Conservation (phyloP, 371 early-diverging fungal genomes). For the Apophysomyces sp. region DNA sequence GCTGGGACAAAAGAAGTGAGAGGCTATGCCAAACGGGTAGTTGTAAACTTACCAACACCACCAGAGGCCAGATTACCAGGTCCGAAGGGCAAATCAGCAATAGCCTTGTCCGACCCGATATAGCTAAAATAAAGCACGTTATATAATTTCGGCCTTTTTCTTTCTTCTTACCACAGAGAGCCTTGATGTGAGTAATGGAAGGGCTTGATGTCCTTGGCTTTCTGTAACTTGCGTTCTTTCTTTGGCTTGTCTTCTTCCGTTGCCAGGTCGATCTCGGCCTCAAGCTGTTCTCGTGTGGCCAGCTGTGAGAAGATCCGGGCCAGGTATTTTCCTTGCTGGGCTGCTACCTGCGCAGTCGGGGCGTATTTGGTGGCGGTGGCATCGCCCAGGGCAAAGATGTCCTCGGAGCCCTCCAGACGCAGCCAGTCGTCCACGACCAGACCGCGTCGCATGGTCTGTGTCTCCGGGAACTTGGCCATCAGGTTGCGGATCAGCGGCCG, state of each 20-base stretch:
- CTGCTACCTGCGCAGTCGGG: constrained; percentile 95
- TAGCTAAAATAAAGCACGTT: constrained; percentile 43
- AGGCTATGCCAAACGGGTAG: not conserved
- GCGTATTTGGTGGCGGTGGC: constrained; percentile 83
- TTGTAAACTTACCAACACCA: constrained; percentile 51
- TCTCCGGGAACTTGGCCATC: constrained; percentile 66
- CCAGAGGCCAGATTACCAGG: constrained; percentile 70
- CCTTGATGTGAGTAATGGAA: constrained; percentile 85
- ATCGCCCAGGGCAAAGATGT: constrained; percentile 89
- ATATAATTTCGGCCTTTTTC: not conserved
- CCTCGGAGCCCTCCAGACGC: constrained; percentile 68
- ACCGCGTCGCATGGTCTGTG: constrained; percentile 82
- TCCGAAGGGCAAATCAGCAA: constrained; percentile 84
- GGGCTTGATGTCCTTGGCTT: constrained; percentile 54
- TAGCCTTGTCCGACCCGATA: constrained; percentile 87
- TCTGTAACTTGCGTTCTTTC: constrained; percentile 36
- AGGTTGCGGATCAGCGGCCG: constrained; percentile 76
- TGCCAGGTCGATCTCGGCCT: constrained; percentile 26
- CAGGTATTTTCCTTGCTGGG: constrained; percentile 86
- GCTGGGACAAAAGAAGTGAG: constrained; percentile 24
- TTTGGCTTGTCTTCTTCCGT: constrained; percentile 38
- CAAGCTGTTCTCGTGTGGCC: constrained; percentile 46
- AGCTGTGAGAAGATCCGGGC: constrained; percentile 66
- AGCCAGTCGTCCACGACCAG: constrained; percentile 84
- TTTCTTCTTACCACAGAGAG: constrained; percentile 67